Base-by-base conservation (phyloP, 805 yeast genomes). In the Saccharomyces eubayanus region DNA sequence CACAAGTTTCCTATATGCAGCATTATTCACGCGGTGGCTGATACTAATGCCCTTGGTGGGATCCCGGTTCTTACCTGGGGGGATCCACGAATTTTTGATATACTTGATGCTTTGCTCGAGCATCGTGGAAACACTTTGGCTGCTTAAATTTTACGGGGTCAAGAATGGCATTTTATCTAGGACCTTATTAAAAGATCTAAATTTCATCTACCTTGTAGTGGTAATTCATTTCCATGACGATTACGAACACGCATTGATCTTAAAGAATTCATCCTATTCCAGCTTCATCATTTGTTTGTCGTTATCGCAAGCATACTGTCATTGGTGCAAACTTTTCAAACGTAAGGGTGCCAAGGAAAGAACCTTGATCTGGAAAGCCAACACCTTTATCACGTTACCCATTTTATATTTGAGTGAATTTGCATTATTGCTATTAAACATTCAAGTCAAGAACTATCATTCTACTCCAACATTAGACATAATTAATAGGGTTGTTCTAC, bases 21-120 rank as follows among this genome's bases (percentile, higher is more conserved):
- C 70, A 2, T 50, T 73, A 14, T 55, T 71, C 68, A 51, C 74
- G 2, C 67, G 92, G 48, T 74, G 83, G 57, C 52, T 75, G 12
- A 68, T 83, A 0, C 68, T 85, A 30, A 69, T 81, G 47, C 87
- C 88, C 0, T 68, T 85, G 28, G 88, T 83, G n/a, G 87, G 89
- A 0, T 67, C 81, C 31, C 74, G 73, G 57, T 85, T 83, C 58
- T 66, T 85, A 21, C 86, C 89, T 1, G 89, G 85, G 6, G 90
- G 89, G 0, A 81, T 85, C 11, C 87, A 87, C 47, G 86, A 80
- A 58, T 85, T 83, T 68, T 78, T 82, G 27, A 65, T 66, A 47
- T 61, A 59, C 46, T 21, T 62, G 29, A 30, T 69, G 53, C 51
- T 65, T 10, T 60, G 50, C 36, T 48, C 64, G 11, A 58, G 66